phyloP scores from a whole-genome alignment of 257 asterid genomes.

The Solanum tarapatanum region DNA sequence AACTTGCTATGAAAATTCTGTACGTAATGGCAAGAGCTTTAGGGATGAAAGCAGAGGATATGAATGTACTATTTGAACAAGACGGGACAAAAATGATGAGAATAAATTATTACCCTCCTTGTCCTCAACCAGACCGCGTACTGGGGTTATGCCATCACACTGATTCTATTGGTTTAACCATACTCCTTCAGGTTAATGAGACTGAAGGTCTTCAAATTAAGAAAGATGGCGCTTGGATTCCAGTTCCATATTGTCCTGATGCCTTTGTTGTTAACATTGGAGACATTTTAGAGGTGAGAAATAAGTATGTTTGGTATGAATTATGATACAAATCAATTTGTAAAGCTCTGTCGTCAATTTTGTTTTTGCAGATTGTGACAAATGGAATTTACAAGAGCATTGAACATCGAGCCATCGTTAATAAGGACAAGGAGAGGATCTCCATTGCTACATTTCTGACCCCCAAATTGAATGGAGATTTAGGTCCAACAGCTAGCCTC shows the following conservation, averaged over 20 bases:
- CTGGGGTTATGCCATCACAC: conserved; percentile 37
- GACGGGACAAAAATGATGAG: conserved; percentile 20
- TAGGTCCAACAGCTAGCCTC: conserved; percentile 32
- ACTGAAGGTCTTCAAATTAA: conserved; percentile 37
- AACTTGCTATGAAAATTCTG: conserved; percentile 28
- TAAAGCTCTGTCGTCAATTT: not conserved
- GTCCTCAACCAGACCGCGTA: conserved; percentile 38
- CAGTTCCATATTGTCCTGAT: conserved; percentile 25
- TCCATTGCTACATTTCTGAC: conserved; percentile 25
- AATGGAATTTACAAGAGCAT: conserved; percentile 32
- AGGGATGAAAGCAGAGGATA: not conserved
- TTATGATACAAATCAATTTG: too few species aligned
- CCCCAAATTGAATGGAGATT: not conserved
- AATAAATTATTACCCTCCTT: conserved; percentile 21
- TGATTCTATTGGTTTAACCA: conserved; percentile 28
- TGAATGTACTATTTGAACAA: conserved; percentile 9
- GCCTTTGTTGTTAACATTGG: conserved; percentile 43
- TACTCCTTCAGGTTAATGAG: conserved; percentile 35
- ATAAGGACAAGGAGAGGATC: conserved; percentile 22
- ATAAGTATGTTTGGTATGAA: not conserved
- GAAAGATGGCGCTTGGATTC: conserved; percentile 38
- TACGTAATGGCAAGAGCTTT: conserved; percentile 3
- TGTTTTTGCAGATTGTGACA: conserved; percentile 17
- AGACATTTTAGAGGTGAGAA: conserved; percentile 31
- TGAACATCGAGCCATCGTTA: conserved; percentile 35